Evolutionary conservation across 2,329 filamentous ascomycete species (phyloP).

Genomic region (Aspergillus brunneoviolaceus): DNA sequence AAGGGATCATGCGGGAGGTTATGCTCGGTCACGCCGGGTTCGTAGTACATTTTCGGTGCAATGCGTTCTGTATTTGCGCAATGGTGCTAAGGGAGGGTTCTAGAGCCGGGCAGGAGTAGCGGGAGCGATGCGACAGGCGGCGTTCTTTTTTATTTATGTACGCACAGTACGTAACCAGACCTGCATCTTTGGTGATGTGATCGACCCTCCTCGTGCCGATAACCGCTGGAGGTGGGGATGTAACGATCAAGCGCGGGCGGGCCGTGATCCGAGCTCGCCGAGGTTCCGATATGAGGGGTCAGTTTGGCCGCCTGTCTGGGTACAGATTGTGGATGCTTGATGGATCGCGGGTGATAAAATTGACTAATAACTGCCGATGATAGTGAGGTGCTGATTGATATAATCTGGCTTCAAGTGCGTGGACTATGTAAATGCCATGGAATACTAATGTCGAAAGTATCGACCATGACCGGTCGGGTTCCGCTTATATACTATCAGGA

Average conservation of each 20-base stretch:
- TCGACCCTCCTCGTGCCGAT: background rate
- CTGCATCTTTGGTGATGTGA: background rate
- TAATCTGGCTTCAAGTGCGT: too few species aligned
- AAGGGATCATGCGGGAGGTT: slow-evolving; percentile 56
- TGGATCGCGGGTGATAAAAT: background rate
- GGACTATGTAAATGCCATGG: too few species aligned
- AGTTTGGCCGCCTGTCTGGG: too few species aligned
- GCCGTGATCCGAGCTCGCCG: background rate
- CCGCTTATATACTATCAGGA: too few species aligned
- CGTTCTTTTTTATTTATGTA: background rate
- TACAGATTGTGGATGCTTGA: background rate
- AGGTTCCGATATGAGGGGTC: background rate
- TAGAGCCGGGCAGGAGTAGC: background rate
- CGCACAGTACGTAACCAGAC: too few species aligned
- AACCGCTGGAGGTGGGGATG: background rate
- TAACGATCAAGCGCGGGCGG: background rate
- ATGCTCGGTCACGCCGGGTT: slow-evolving; percentile 54
- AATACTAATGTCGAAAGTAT: too few species aligned
- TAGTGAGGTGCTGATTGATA: too few species aligned
- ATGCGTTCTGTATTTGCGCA: background rate
- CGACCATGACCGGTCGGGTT: too few species aligned
- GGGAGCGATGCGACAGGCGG: background rate
- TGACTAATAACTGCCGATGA: too few species aligned
- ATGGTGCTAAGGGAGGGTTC: background rate
- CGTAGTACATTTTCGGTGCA: slow-evolving; percentile 49